phyloP scores from a whole-genome alignment of 2,329 filamentous ascomycete species.

The Penicillium hordei region DNA sequence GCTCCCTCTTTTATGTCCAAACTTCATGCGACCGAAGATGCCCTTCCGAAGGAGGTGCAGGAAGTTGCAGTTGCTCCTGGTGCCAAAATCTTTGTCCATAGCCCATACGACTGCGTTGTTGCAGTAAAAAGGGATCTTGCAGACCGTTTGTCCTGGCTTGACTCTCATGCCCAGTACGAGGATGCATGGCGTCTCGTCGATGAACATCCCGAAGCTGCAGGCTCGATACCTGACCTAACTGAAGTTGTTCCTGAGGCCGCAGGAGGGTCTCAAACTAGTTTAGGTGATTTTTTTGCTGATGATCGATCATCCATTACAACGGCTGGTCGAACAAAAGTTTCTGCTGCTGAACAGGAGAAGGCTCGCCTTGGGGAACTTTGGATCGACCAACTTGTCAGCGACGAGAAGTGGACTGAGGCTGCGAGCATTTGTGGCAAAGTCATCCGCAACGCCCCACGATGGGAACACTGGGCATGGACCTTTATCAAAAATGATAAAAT shows the following conservation, averaged over 20 bases:
- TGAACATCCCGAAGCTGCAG: conserved; percentile 73
- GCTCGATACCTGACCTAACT: conserved; percentile 39
- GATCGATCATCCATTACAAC: conserved; percentile 65
- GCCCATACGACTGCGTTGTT: conserved; percentile 93
- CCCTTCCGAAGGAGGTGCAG: conserved; percentile 44
- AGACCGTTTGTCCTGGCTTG: conserved; percentile 82
- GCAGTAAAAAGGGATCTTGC: conserved; percentile 81
- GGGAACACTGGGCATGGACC: conserved; percentile 94
- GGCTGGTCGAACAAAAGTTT: conserved; percentile 58
- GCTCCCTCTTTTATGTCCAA: conserved; percentile 55
- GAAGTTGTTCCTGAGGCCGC: conserved; percentile 36
- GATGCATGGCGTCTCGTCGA: conserved; percentile 88
- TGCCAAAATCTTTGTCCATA: conserved; percentile 89
- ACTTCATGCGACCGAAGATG: conserved; percentile 49
- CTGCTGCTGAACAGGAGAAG: conserved; percentile 80
- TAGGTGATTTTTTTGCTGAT: conserved; percentile 71
- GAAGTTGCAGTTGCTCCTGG: conserved; percentile 56
- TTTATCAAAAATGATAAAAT: conserved; percentile 85
- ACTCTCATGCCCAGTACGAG: conserved; percentile 77
- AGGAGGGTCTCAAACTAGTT: conserved; percentile 43
- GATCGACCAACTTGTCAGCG: conserved; percentile 79
- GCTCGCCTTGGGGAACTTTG: conserved; percentile 87
- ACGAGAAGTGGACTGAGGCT: conserved; percentile 72
- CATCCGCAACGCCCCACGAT: conserved; percentile 72
- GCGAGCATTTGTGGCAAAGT: conserved; percentile 81